phyloP scores from a whole-genome alignment of 495 filamentous ascomycete species.

The Halenospora varia region DNA sequence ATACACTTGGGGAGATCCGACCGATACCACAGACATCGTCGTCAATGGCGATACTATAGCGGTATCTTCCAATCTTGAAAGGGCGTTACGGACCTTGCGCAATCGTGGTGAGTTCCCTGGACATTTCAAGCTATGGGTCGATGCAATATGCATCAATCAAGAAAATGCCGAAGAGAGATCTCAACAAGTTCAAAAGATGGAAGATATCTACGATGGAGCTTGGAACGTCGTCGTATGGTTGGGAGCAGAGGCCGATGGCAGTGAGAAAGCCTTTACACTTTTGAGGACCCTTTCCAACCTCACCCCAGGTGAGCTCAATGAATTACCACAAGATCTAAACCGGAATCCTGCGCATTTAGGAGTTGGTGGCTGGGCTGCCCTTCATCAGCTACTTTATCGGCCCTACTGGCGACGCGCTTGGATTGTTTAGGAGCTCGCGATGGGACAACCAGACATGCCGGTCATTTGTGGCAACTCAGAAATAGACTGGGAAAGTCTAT shows the following conservation, averaged over 20 bases:
- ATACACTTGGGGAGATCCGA: conserved; percentile 7
- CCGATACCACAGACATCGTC: not conserved
- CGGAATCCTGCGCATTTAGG: no score
- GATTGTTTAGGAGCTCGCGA: no score
- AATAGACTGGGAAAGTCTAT: no score
- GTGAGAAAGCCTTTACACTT: conserved; percentile 4
- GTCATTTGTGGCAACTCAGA: no score
- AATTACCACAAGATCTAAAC: no score
- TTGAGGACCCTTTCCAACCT: no score
- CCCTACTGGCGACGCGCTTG: no score
- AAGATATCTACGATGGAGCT: conserved; percentile 25
- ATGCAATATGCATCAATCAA: conserved; percentile 38
- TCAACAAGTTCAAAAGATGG: conserved; percentile 30
- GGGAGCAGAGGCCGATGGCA: conserved; percentile 14
- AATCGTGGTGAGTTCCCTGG: not conserved
- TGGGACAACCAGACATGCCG: no score
- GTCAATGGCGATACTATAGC: conserved; percentile 5
- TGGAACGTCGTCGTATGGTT: conserved; percentile 24
- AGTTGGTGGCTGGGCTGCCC: no score
- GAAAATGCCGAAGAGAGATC: conserved; percentile 26
- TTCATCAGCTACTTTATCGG: no score
- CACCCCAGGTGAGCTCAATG: no score
- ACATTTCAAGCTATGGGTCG: conserved; percentile 26
- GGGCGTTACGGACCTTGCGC: conserved; percentile 5
- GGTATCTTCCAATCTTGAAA: conserved; percentile 6